These are phyloP conservation scores for Gentiana straminea DNA, from an alignment of 257 asterid species.

Conservation along the genomic window DNA sequence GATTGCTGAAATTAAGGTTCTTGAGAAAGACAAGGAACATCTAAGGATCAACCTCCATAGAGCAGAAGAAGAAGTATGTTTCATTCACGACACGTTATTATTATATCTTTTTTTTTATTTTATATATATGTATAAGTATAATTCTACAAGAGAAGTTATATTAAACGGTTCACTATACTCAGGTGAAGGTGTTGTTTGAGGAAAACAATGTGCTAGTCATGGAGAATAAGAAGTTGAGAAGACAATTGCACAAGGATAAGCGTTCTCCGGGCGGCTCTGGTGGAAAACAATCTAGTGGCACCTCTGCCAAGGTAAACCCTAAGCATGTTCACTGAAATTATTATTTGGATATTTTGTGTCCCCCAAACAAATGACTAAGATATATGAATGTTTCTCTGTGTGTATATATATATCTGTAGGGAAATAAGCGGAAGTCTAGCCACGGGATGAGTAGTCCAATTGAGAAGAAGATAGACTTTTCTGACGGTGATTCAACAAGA, in stretches of 20 bases:
- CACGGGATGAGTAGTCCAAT: conserved; percentile 39
- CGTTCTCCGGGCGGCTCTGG: conserved; percentile 32
- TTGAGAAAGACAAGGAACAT: conserved; percentile 65
- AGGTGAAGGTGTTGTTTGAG: conserved; percentile 54
- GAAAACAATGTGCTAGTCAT: conserved; percentile 46
- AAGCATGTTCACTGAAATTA: neutral
- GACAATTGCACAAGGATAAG: conserved; percentile 42
- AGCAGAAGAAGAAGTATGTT: conserved; percentile 87
- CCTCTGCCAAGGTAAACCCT: conserved; percentile 49
- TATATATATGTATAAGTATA: too few species aligned
- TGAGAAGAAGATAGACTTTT: conserved; percentile 48
- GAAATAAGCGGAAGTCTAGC: conserved; percentile 65
- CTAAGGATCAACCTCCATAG: conserved; percentile 51
- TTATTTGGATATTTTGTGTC: neutral
- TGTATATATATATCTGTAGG: conserved; percentile 24
- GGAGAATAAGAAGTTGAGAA: conserved; percentile 50
- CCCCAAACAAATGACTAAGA: too few species aligned
- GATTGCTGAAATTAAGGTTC: conserved; percentile 41
- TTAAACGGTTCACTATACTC: conserved; percentile 10
- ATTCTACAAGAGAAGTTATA: too few species aligned
- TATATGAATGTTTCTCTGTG: neutral
- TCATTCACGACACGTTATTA: neutral
- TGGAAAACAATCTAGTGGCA: conserved; percentile 32
- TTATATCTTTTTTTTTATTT: neutral
- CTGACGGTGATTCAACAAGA: conserved; percentile 40